phyloP scores from a whole-genome alignment of 331 rosid species.

The Quercus tomentella region DNA sequence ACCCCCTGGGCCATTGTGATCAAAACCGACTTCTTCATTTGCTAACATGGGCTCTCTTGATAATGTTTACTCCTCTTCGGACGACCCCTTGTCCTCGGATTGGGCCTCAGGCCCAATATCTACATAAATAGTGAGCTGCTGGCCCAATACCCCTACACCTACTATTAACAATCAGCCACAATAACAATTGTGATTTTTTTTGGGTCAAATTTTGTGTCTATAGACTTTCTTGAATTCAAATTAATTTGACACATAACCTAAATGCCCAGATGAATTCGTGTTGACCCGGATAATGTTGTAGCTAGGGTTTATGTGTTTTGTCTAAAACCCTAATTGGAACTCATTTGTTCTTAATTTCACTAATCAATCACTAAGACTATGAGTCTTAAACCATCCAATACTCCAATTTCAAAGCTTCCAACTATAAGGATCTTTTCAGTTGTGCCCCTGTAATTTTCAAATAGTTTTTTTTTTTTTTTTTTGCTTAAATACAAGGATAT shows the following conservation, averaged over 20 bases:
- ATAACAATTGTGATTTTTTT: background rate
- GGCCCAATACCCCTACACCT: no score
- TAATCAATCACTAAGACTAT: background rate
- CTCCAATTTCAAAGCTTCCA: no score
- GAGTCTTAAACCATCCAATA: background rate
- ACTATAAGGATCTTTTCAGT: background rate
- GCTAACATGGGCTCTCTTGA: no score
- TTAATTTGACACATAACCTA: background rate
- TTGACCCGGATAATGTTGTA: background rate
- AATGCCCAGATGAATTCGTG: background rate
- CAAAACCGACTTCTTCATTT: no score
- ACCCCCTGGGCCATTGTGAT: no score
- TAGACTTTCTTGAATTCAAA: background rate
- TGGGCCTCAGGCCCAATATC: no score
- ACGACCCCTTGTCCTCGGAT: no score
- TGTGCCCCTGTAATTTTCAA: background rate
- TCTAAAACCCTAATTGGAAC: background rate
- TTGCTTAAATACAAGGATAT: no score
- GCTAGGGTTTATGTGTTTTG: background rate
- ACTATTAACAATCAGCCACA: no score
- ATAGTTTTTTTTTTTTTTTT: background rate
- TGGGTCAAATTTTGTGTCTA: no score
- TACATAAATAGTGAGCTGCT: no score
- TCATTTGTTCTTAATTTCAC: background rate
- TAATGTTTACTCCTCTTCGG: no score